These are phyloP conservation scores for Dendrocalamus sinicus DNA, from an alignment of 176 grass and related monocot species.

Conservation along the genomic window DNA sequence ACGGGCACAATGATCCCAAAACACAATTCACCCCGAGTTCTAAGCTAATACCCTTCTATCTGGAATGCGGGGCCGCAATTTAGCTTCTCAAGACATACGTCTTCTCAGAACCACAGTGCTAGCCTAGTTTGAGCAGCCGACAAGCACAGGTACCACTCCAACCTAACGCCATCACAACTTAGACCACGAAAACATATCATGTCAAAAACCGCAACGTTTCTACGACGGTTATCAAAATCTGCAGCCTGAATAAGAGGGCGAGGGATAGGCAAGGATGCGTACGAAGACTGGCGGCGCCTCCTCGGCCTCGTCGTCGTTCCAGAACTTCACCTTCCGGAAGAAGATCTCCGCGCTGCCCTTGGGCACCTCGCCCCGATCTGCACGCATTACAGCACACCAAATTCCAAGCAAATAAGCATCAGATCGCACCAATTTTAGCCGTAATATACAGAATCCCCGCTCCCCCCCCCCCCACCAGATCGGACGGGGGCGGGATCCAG, in stretches of 20 bases:
- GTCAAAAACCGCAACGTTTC: background rate
- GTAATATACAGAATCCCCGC: background rate
- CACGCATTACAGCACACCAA: background rate
- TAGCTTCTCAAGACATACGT: background rate
- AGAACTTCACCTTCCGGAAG: conserved; percentile 99
- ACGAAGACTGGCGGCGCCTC: conserved; percentile 98
- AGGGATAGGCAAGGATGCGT: conserved; percentile 40
- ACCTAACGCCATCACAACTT: background rate
- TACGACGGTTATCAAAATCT: background rate
- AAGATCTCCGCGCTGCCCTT: conserved; percentile 99
- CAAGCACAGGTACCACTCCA: background rate
- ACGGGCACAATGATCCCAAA: background rate
- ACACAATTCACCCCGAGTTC: background rate
- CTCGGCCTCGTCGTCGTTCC: conserved; percentile 97
- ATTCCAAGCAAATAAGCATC: conserved; percentile 6
- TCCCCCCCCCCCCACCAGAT: background rate
- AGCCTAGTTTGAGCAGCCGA: background rate
- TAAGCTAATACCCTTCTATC: background rate
- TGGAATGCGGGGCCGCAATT: background rate
- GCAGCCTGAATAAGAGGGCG: background rate
- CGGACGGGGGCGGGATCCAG: conserved; percentile 41
- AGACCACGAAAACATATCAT: background rate
- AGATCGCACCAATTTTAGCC: background rate
- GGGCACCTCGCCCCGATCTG: conserved; percentile 96
- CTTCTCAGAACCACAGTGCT: background rate